Evolutionary conservation across 2,329 filamentous ascomycete species (phyloP), one percentile per base, ranked within the genome.

Genomic region (Lecanicillium sp.): DNA sequence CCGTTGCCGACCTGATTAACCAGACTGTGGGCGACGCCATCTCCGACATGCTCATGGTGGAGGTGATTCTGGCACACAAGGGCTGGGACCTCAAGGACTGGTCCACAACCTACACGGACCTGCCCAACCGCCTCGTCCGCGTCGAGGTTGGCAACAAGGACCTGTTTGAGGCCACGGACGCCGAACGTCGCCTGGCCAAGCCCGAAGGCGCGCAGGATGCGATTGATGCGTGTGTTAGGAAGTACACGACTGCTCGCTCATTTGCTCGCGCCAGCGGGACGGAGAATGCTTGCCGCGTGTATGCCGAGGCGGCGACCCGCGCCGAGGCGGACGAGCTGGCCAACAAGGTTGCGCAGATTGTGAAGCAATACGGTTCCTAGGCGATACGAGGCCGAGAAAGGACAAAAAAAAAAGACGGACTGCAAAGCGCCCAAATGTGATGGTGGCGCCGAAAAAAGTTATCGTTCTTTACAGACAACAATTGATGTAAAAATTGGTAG

Each of bases 11-110:
- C 51, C 75, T 98, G 46, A 94, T 98, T 70, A 98, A 98, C 72
- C 92, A 98, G 69, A 92, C 92, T 1, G 90, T 97, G 33, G 92
- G 92, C 38, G 92, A 98, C 58, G 92, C 92, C 33, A 76, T 98
- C 41, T 95, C 88, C 1, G 92, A 98, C 64, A 85, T 96, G 75
- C 77, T 98, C 33, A 80, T 98, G 55, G 89, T 97, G 29, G 92
- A 98, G 64, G 86, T 90, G 25, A 92, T 97, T 49, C 81, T 98
- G 29, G 89, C 92, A 6, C 88, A 97, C 74, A 97, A 96, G 69
- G 75, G 73, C 49, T 98, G 89, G 89, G 80, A 77, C 18, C 81
- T 88, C 33, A 81, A 82, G 58, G 87, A 97, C 59, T 98, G 92
- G 92, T 80, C 89, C 45, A 77, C 79, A 47, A 96, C 88, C 5